Conservation (phyloP, 2,329 filamentous ascomycete species). For the Phaeophleospora eucalypticola region DNA sequence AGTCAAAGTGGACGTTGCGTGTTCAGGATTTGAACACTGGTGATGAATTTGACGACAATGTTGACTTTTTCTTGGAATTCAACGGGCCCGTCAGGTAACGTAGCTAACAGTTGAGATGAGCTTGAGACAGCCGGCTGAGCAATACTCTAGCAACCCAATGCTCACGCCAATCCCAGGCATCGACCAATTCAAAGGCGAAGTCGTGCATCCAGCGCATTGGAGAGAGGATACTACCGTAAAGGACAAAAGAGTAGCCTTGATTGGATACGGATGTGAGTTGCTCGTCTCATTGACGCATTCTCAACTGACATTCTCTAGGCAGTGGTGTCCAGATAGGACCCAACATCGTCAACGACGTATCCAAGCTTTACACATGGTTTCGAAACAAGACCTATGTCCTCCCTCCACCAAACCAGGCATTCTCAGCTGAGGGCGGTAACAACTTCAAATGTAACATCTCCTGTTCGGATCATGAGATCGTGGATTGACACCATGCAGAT, state of each 20-base stretch:
- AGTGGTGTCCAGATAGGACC: slow-evolving; percentile 21
- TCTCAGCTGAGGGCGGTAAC: slow-evolving; percentile 16
- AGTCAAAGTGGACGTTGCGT: slow-evolving; percentile 17
- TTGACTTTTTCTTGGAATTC: slow-evolving; percentile 22
- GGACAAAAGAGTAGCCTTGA: slow-evolving; percentile 10
- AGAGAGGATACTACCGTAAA: slow-evolving; percentile 8
- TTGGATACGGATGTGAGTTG: slow-evolving; percentile 18
- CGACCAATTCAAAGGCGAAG: slow-evolving; percentile 12
- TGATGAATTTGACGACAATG: slow-evolving; percentile 14
- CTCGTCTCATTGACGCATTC: background rate
- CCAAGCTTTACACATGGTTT: slow-evolving; percentile 22
- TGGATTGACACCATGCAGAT: slow-evolving; percentile 57
- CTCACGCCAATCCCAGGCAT: slow-evolving; percentile 11
- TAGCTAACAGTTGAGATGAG: background rate
- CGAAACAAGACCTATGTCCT: slow-evolving; percentile 21
- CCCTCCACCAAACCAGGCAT: slow-evolving; percentile 18
- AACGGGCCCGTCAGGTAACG: slow-evolving; percentile 19
- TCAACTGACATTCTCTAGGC: background rate
- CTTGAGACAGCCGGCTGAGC: background rate
- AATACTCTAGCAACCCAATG: slow-evolving; percentile 7
- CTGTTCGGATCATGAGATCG: slow-evolving; percentile 41
- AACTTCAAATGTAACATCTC: slow-evolving; percentile 20
- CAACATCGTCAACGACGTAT: slow-evolving; percentile 18
- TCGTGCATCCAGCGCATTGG: slow-evolving; percentile 13
- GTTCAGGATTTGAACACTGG: slow-evolving; percentile 11